Base-by-base conservation (phyloP, 2,329 filamentous ascomycete species). In the Iodosphaeria phyllophila region DNA sequence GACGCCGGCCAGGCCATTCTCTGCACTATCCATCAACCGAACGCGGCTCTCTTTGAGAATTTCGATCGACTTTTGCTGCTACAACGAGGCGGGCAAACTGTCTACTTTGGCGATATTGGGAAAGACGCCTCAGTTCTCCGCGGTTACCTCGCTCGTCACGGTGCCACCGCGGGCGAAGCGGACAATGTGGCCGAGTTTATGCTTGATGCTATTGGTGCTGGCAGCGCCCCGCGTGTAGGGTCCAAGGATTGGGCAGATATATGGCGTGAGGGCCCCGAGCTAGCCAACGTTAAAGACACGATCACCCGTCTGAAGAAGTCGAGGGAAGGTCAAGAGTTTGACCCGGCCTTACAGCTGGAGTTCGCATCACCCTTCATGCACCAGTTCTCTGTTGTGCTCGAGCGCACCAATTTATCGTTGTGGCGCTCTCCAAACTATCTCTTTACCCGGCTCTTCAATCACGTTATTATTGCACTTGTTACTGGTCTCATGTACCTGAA, bases 21-120 rank as follows among this genome's bases (percentile, higher is more conserved):
- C 4, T 91, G 80, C 51, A 92, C 83, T 0, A 92, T 92, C 33
- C 83, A 92, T 46, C 83, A 92, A 44, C 82, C 83, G 2, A 86
- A 83, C 35, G 77, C 78, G 10, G 72, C 78, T 0, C 59, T 92
- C 0, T 92, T 92, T 37, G 78, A 89, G 46, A 75, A 83, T 47
- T 92, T 92, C 35, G 82, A 92, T 43, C 66, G 80, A 8, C 60
- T 92, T 2, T 54, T 92, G 5, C 60, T 92, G 3, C 60, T 92
- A 3, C 70, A 86, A 47, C 63, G 66, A 20, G 82, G 82, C 30
- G 82, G 82, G 4, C 64, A 73, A 27, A 78, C 76, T 23, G 78
- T 91, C 24, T 92, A 92, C 52, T 86, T 89, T 40, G 80, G 80
- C 12, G 73, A 84, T 30, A 75, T 92, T 21, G 82, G 82, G 24